phyloP scores from a whole-genome alignment of 305 asterid genomes.

The Fraxinus sp. region DNA sequence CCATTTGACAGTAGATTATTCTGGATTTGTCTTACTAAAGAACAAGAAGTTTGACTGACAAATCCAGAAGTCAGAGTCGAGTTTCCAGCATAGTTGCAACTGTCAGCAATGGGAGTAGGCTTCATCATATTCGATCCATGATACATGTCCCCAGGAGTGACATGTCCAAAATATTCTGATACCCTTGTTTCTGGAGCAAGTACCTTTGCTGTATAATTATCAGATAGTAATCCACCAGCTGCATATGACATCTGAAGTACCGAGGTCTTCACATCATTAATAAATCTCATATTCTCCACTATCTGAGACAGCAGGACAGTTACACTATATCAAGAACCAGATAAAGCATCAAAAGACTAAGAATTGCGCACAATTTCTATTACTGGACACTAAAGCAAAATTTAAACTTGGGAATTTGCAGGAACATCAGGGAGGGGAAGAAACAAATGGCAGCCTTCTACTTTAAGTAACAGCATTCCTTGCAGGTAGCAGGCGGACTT shows the following conservation, averaged over 20 bases:
- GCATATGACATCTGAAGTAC: slow-evolving; percentile 66
- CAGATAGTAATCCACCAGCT: slow-evolving; percentile 54
- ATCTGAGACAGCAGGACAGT: slow-evolving; percentile 46
- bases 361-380: background rate
- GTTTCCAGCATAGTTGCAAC: slow-evolving; percentile 26
- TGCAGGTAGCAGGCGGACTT: background rate
- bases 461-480: background rate
- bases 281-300: slow-evolving; percentile 62
- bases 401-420: background rate
- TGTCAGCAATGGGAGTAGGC: slow-evolving; percentile 31
- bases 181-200: slow-evolving; percentile 37
- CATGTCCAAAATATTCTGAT: slow-evolving; percentile 37
- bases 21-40: slow-evolving; percentile 32
- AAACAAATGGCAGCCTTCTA: background rate
- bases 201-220: slow-evolving; percentile 46
- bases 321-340: background rate
- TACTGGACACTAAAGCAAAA: background rate
- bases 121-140: slow-evolving; percentile 30
- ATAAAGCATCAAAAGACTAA: background rate
- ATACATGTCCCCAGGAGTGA: slow-evolving; percentile 31
- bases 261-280: slow-evolving; percentile 59
- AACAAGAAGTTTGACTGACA: slow-evolving; percentile 32
- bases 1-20: slow-evolving; percentile 30
- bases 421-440: background rate
- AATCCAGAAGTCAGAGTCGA: slow-evolving; percentile 24